Evolutionary conservation across 2,329 filamentous ascomycete species (phyloP).

Genomic region (Fusarium sp.): DNA sequence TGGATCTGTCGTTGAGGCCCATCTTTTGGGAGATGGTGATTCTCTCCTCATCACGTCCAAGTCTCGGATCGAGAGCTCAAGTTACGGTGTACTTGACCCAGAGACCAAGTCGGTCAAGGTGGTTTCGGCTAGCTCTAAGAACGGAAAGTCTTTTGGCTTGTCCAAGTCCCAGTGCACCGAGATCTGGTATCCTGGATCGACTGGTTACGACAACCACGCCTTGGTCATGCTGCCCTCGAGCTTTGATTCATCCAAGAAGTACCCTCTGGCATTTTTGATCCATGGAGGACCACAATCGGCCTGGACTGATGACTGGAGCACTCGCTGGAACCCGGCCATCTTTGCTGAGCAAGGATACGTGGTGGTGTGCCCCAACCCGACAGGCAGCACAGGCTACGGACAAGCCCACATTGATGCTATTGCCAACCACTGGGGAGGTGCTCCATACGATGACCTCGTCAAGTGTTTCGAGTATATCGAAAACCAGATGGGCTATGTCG

Average conservation of each 20-base stretch:
- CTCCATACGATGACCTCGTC: conserved; percentile 85
- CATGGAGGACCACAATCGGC: conserved; percentile 86
- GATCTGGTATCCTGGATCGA: conserved; percentile 76
- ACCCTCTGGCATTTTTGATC: conserved; percentile 82
- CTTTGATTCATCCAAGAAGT: conserved; percentile 78
- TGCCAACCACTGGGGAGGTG: conserved; percentile 83
- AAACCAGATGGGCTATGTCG: conserved; percentile 74
- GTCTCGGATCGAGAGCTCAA: conserved; percentile 78
- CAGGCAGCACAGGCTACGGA: conserved; percentile 85
- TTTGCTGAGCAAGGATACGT: conserved; percentile 92
- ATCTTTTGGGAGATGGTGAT: conserved; percentile 60
- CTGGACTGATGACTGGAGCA: conserved; percentile 82
- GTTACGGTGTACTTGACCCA: conserved; percentile 71
- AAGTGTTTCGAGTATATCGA: conserved; percentile 81
- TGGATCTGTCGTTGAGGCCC: conserved; percentile 67
- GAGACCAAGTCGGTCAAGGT: conserved; percentile 51
- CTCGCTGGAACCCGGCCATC: conserved; percentile 86
- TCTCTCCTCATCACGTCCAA: conserved; percentile 74
- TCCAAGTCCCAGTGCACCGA: conserved; percentile 73
- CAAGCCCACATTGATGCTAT: conserved; percentile 83
- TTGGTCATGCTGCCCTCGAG: conserved; percentile 73
- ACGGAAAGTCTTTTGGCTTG: conserved; percentile 75
- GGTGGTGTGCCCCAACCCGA: conserved; percentile 84
- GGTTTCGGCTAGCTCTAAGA: conserved; percentile 74
- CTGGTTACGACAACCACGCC: conserved; percentile 75